Percentiles rank a stretch among this genome's conserved stretches.
These are phyloP conservation scores for Penicillium sp. DNA, from an alignment of 2,329 filamentous ascomycete species.

Conservation along the genomic window DNA sequence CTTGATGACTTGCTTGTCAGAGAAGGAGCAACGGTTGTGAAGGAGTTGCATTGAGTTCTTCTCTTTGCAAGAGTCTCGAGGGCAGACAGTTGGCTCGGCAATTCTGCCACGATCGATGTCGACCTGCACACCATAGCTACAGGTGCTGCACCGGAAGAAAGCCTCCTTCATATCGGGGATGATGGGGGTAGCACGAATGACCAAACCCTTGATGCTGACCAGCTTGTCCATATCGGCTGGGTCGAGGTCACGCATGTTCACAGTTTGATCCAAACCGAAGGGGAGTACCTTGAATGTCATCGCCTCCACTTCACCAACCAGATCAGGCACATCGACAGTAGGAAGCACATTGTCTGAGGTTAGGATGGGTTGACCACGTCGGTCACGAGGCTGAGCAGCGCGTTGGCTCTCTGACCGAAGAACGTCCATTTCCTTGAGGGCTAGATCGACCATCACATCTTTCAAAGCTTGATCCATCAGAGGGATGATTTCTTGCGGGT, in stretches of 20 bases:
- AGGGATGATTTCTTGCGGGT: constrained; percentile 93
- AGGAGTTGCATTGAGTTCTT: constrained; percentile 98
- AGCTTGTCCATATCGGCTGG: constrained; percentile 95
- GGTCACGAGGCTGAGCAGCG: constrained; percentile 24
- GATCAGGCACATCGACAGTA: constrained; percentile 59
- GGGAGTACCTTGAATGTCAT: constrained; percentile 82
- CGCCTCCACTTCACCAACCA: constrained; percentile 72
- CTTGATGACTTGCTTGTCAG: constrained; percentile 98
- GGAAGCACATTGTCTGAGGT: constrained; percentile 21
- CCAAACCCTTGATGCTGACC: constrained; percentile 89
- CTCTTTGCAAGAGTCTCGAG: constrained; percentile 73
- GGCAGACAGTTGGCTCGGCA: constrained; percentile 86
- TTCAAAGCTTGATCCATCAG: constrained; percentile 95
- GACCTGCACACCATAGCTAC: constrained; percentile 85
- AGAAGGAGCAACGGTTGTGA: constrained; percentile 91
- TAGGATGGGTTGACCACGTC: constrained; percentile 24
- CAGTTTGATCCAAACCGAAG: constrained; percentile 79
- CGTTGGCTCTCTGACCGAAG: constrained; percentile 57
- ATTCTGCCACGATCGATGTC: constrained; percentile 95
- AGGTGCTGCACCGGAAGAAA: constrained; percentile 93
- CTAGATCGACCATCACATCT: constrained; percentile 88
- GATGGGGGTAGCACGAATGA: constrained; percentile 91
- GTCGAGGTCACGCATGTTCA: constrained; percentile 92
- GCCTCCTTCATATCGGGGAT: constrained; percentile 99
- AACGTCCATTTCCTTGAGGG: constrained; percentile 72